phyloP scores from a whole-genome alignment of 1,284 basidiomycete genomes.

The Melampsora abietis-canadensis region DNA sequence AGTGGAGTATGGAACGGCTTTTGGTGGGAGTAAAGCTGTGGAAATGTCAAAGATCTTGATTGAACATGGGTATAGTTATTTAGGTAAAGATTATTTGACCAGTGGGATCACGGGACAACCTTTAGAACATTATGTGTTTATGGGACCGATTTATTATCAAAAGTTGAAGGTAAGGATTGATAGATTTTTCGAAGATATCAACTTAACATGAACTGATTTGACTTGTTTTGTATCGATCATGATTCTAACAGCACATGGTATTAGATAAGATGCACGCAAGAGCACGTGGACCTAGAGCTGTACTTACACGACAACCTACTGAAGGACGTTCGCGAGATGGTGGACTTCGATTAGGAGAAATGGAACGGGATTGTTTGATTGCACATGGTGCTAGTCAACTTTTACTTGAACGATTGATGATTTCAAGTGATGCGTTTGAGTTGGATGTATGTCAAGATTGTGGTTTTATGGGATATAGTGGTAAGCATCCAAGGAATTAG shows the following conservation, averaged over 20 bases:
- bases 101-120: slow-evolving; percentile 96
- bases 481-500: slow-evolving; percentile 49
- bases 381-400: slow-evolving; percentile 96
- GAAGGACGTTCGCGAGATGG: slow-evolving; percentile 97
- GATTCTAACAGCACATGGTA: slow-evolving; percentile 78
- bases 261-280: slow-evolving; percentile 99
- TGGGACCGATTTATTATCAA: slow-evolving; percentile 98
- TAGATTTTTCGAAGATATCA: no score
- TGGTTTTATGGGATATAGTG: slow-evolving; percentile 93
- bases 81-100: slow-evolving; percentile 96
- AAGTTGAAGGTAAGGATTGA: slow-evolving; percentile 55
- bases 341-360: slow-evolving; percentile 93
- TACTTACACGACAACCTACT: slow-evolving; percentile 93
- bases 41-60: slow-evolving; percentile 96
- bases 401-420: slow-evolving; percentile 92
- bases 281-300: slow-evolving; percentile 90
- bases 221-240: slow-evolving; percentile 43
- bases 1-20: slow-evolving; percentile 79
- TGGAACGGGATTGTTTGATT: slow-evolving; percentile 83
- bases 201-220: slow-evolving; percentile 3
- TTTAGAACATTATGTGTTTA: slow-evolving; percentile 94
- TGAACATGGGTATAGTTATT: slow-evolving; percentile 93
- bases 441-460: slow-evolving; percentile 93
- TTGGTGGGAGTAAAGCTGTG: slow-evolving; percentile 97
- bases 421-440: slow-evolving; percentile 79